Conservation (phyloP, 441 rosid genomes). For the Pelargonium cotyledonis region DNA sequence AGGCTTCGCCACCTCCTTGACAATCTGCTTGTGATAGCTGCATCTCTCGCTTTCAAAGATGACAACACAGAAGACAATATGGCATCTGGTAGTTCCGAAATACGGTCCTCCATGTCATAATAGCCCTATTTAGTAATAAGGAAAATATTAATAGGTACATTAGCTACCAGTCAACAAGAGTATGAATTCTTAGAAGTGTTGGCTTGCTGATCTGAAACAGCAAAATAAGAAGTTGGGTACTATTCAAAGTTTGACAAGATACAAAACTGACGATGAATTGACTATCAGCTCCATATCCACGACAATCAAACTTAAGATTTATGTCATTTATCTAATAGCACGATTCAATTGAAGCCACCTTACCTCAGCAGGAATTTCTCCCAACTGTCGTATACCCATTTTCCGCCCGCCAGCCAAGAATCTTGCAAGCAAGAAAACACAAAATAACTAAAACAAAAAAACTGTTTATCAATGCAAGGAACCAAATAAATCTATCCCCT, state of each 20-base stretch:
- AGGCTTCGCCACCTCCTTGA: slow-evolving; percentile 1
- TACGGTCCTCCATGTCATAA: neutral
- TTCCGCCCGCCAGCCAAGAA: no score
- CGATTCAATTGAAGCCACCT: neutral
- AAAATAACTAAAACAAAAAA: no score
- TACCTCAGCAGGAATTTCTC: neutral
- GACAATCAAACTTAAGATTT: neutral
- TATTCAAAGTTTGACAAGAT: neutral
- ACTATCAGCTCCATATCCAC: neutral
- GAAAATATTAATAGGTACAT: neutral
- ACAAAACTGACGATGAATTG: neutral
- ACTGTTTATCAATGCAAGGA: no score
- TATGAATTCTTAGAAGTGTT: neutral
- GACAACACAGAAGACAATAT: neutral
- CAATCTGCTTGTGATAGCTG: neutral
- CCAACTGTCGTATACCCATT: neutral
- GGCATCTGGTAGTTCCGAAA: slow-evolving; percentile 1
- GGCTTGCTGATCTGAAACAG: neutral
- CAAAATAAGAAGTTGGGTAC: neutral
- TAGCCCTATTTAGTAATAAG: neutral
- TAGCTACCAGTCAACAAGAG: neutral
- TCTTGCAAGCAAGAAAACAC: neutral
- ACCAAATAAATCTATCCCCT: no score
- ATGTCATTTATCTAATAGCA: neutral
- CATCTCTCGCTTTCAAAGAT: neutral